Percentiles rank a stretch among this genome's conserved stretches.
Evolutionary conservation across 352 stramenopile genomes (phyloP).

Genomic region (Phytophthora ohioensis): DNA sequence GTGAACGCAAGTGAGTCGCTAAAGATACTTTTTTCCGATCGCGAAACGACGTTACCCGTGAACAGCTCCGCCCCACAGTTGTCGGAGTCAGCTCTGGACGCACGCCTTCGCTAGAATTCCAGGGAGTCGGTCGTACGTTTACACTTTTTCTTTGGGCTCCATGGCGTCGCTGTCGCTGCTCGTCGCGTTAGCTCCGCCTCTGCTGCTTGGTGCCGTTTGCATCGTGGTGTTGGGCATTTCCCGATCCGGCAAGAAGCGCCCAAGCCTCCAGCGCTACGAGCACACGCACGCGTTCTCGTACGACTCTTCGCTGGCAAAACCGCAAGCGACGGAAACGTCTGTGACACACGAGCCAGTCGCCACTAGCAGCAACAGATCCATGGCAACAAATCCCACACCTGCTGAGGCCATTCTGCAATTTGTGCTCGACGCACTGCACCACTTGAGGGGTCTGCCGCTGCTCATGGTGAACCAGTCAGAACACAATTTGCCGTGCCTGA

Average conservation of each 20-base stretch:
- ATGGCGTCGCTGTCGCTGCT: slow-evolving; percentile 21
- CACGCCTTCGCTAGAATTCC: slow-evolving; percentile 21
- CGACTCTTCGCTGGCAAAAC: slow-evolving; percentile 38
- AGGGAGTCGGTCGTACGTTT: slow-evolving; percentile 5
- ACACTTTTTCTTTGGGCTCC: neutral
- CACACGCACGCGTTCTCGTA: slow-evolving; percentile 24
- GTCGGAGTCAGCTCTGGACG: slow-evolving; percentile 19
- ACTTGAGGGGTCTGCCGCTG: slow-evolving; percentile 37
- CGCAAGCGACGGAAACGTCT: slow-evolving; percentile 38
- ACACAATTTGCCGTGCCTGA: slow-evolving; percentile 35
- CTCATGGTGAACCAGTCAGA: slow-evolving; percentile 47
- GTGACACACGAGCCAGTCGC: slow-evolving; percentile 35
- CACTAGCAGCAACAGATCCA: slow-evolving; percentile 23
- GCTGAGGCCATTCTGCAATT: slow-evolving; percentile 49
- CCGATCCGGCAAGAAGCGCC: slow-evolving; percentile 32
- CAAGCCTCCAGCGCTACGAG: slow-evolving; percentile 18
- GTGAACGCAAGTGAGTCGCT: slow-evolving; percentile 14
- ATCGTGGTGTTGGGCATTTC: slow-evolving; percentile 26
- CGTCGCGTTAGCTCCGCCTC: slow-evolving; percentile 9
- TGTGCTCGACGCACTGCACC: slow-evolving; percentile 38
- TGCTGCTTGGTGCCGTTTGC: slow-evolving; percentile 21
- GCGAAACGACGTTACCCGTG: slow-evolving; percentile 25
- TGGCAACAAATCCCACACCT: slow-evolving; percentile 19
- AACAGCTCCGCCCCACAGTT: slow-evolving; percentile 12
- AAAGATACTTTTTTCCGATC: slow-evolving; percentile 38